Conservation (phyloP, 139 green algal species). For the Edaphochlamys debaryana region DNA sequence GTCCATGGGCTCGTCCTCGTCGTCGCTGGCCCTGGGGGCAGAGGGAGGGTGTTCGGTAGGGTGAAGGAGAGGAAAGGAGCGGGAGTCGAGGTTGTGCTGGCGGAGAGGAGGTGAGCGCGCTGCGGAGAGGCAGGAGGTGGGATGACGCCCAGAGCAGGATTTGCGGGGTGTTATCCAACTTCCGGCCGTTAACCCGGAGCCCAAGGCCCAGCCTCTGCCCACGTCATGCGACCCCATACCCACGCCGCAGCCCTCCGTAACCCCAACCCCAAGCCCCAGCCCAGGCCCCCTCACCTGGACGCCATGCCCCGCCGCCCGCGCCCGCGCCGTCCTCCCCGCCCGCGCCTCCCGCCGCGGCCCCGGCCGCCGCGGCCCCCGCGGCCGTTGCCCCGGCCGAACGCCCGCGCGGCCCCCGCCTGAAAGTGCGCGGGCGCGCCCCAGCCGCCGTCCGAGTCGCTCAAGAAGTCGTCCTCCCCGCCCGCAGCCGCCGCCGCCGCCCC, state of each 20-base stretch:
- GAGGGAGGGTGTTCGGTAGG: no score
- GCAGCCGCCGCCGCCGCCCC: neutral
- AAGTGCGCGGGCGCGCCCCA: constrained; percentile 53
- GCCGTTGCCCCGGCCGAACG: neutral
- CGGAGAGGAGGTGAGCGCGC: no score
- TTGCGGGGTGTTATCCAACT: no score
- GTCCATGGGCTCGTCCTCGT: constrained; percentile 36
- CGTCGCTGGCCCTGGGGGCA: constrained; percentile 14
- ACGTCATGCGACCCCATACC: no score
- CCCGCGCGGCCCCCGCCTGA: neutral
- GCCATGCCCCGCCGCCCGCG: constrained; percentile 40
- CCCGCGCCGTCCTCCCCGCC: constrained; percentile 44
- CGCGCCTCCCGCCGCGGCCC: constrained; percentile 22
- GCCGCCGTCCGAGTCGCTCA: constrained; percentile 82
- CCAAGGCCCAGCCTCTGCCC: no score
- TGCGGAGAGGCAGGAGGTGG: no score
- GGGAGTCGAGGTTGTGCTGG: no score
- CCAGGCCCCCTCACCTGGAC: constrained; percentile 17
- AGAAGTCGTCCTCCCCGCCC: constrained; percentile 22
- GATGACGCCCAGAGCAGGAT: no score
- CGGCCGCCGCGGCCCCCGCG: constrained; percentile 9
- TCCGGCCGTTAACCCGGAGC: no score
- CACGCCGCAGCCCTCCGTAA: no score
- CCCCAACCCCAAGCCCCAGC: no score
- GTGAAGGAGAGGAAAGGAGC: no score